Evolutionary conservation across 2,329 filamentous ascomycete genomes (phyloP).

Genomic region (Diaporthe destruens): DNA sequence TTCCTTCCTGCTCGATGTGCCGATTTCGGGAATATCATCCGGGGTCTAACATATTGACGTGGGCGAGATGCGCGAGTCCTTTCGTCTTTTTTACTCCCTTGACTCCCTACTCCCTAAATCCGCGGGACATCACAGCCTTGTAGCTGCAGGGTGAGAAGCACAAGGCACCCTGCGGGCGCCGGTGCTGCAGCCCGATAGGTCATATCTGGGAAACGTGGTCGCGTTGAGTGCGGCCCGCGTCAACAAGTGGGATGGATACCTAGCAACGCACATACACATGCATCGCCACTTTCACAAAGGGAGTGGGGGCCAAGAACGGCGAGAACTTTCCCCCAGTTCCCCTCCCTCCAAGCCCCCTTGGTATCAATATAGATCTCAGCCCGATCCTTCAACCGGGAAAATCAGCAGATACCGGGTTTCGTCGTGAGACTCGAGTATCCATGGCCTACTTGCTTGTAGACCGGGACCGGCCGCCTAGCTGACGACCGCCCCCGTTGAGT

Average conservation of each 20-base stretch:
- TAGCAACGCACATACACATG: neutral
- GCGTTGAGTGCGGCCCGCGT: neutral
- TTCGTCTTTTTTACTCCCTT: neutral
- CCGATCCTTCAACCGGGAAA: conserved; percentile 22
- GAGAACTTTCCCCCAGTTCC: too few species aligned
- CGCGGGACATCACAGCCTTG: neutral
- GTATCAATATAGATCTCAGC: conserved; percentile 19
- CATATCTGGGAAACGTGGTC: conserved; percentile 17
- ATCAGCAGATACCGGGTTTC: conserved; percentile 26
- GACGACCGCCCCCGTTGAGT: neutral
- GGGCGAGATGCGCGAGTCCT: conserved; percentile 5
- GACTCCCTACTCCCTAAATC: too few species aligned
- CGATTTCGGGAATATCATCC: conserved; percentile 6
- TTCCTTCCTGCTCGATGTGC: neutral
- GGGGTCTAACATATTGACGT: conserved; percentile 5
- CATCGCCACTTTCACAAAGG: conserved; percentile 23
- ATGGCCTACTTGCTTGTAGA: conserved; percentile 7
- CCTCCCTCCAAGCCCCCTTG: neutral
- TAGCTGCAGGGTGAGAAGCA: conserved; percentile 9
- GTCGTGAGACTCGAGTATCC: conserved; percentile 24
- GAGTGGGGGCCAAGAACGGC: conserved; percentile 24
- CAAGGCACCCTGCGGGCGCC: neutral
- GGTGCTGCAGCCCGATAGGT: neutral
- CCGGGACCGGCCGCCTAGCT: conserved; percentile 28
- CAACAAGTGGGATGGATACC: neutral